Conservation (phyloP, 1,284 basidiomycete species). For the Ganoderma boninense region DNA sequence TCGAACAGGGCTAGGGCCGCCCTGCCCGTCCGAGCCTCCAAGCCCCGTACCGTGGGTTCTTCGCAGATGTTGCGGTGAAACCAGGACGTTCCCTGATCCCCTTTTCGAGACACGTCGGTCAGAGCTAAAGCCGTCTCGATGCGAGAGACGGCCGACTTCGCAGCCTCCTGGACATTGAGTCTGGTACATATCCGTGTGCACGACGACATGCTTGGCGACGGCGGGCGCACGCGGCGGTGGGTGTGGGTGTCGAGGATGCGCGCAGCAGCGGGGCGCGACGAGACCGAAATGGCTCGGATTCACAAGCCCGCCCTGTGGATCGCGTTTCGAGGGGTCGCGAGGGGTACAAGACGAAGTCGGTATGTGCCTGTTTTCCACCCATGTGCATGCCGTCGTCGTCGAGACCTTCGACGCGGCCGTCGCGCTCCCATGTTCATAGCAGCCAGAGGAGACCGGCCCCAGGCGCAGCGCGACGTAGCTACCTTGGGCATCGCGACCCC, state of each 20-base stretch:
- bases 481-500: slow-evolving; percentile 20
- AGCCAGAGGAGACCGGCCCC: slow-evolving; percentile 9
- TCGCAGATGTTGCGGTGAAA: slow-evolving; percentile 31
- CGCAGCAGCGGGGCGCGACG: slow-evolving; percentile 2
- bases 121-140: not conserved
- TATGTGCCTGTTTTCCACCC: slow-evolving; percentile 7
- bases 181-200: slow-evolving; percentile 2
- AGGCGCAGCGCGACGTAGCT: slow-evolving; percentile 15
- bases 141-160: not conserved
- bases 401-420: not conserved
- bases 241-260: slow-evolving; percentile 18
- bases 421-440: slow-evolving; percentile 19
- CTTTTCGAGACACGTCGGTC: not conserved
- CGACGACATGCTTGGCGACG: slow-evolving; percentile 6
- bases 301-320: slow-evolving; percentile 20
- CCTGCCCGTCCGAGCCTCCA: slow-evolving; percentile 13
- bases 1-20: slow-evolving; percentile 13
- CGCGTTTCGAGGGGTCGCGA: slow-evolving; percentile 16
- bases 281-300: slow-evolving; percentile 11
- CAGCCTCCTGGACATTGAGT: not conserved
- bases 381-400: slow-evolving; percentile 18
- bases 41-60: slow-evolving; percentile 24
- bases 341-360: slow-evolving; percentile 7
- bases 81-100: slow-evolving; percentile 10
- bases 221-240: slow-evolving; percentile 20